Base-by-base conservation (phyloP, 306 rosid genomes). In the Cicer bijugum region DNA sequence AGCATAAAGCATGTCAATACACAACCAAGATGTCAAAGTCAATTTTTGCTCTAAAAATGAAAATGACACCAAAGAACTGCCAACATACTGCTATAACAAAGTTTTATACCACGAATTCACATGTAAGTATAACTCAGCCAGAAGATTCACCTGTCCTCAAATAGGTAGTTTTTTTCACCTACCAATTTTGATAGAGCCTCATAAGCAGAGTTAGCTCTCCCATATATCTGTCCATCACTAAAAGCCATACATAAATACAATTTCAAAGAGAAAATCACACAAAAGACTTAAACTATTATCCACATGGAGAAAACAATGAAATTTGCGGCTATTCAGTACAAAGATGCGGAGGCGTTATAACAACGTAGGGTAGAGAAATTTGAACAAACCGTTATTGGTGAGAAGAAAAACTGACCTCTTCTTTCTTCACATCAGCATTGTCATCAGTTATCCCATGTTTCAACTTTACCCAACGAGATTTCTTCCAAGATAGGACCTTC, bases 181-280 rank as follows among this genome's bases (percentile, higher is more conserved):
- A 95, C 79, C 76, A 73, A 81, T 58, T 77, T 79, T 55, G 99
- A 91, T 82, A 95, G 83, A 42, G 96, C 88, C 71, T 75, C 90
- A 76, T 86, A 90, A 2, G 87, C 97, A 75, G 82, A 83, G 57
- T 79, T 84, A 57, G 97, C 99, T 79, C 83, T 89, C 60, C 59
- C 81, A 72, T 88, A 90, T 75, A 87, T 88, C 97, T 95, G 91
- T 67, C 79, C 83, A 75, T 66, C 84, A 84, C 77, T 74, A 67
- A 84, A 48, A 57, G 78, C 37, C 55, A 84, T 14, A 14, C 50
- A 82, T 78, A 65, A 45, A 57, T 66, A 42, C 17, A 57, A 62
- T 50, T 56, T 62, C 75, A 59, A 75, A 65, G 80, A 75, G 78
- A 78, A 78, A 74, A 60, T 14, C 45, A 38, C n/a, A 51, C 20